Evolutionary conservation across 306 rosid species (phyloP), one percentile per base, ranked within the genome.

Genomic region (Lithocarpus polystachyus): DNA sequence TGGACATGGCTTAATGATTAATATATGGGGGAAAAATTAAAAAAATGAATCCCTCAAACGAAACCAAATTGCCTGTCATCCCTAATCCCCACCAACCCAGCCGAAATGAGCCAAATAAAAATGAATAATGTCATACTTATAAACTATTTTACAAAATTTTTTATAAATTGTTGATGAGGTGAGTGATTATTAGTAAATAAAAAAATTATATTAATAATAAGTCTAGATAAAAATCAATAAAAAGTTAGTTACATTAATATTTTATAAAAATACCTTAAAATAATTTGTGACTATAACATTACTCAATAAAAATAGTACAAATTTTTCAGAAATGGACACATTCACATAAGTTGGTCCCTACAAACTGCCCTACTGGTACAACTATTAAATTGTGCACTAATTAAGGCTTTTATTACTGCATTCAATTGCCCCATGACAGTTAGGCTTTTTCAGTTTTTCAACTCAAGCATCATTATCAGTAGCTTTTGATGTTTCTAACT

Each of bases 161-260:
- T 35, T 5, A 35, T 2, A 35, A 35, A 35, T 0, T 0, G 0
- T 0, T 1, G 0, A 35, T 35, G 2, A 6, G 2, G 0, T 35
- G 9, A 35, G 2, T 35, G 0, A 35, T 35, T 35, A 35, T 35
- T 35, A 2, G 0, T 35, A 35, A 35, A 35, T 6, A 6, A 6
- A 35, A 35, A 35, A 35, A 0, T 35, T 0, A 35, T 1, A 35
- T 35, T 35, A 35, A 6, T 35, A 35, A 0, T 35, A 0, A 35
- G 9, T 0, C 0, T 35, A 35, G 0, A 35, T 35, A 0, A 35
- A 35, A 35, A 35, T 0, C 0, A 35, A 35, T 35, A 35, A 6
- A 0, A 6, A 0, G 0, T 35, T 35, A 35, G 9, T 0, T 0
- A 35, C 9, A 6, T 35, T 2, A 6, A 1, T 0, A 35, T 35